Percentiles rank a stretch among this genome's conserved stretches.
phyloP scores from a whole-genome alignment of 495 filamentous ascomycete species.

The Trichoderma orchidacearum region DNA sequence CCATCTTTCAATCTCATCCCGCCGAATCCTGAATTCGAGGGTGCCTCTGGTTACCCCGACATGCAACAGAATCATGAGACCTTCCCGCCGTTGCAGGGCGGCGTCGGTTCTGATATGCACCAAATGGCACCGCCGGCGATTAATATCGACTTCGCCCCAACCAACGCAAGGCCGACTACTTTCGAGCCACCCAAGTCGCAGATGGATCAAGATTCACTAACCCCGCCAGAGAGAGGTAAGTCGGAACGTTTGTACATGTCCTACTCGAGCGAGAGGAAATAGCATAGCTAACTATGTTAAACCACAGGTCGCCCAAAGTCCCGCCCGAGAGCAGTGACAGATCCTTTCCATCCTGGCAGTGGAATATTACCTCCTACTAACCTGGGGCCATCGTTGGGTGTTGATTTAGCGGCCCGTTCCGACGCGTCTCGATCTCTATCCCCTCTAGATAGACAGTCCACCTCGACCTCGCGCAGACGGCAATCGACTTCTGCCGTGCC shows the following conservation, averaged over 20 bases:
- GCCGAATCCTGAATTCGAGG: constrained; percentile 30
- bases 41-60: constrained; percentile 32
- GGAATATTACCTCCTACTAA: constrained; percentile 25
- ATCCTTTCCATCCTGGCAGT: constrained; percentile 48
- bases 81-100: constrained; percentile 40
- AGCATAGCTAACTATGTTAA: constrained; percentile 2
- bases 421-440: constrained; percentile 53
- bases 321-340: constrained; percentile 59
- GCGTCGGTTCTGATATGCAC: constrained; percentile 39
- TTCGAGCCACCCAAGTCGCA: constrained; percentile 56
- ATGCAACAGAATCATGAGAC: constrained; percentile 43
- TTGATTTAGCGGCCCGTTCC: constrained; percentile 31
- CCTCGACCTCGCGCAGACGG: constrained; percentile 55
- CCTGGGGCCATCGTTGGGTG: constrained; percentile 16
- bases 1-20: constrained; percentile 36
- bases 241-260: no score
- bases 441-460: constrained; percentile 42
- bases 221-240: constrained; percentile 74
- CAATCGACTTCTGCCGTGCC: constrained; percentile 78
- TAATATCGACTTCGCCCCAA: constrained; percentile 82
- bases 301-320: constrained; percentile 30
- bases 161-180: constrained; percentile 43
- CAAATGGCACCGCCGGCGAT: constrained; percentile 77
- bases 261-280: no score
- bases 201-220: constrained; percentile 64